Evolutionary conservation across 2,329 filamentous ascomycete species (phyloP).

Genomic region (Byssochlamys sp.): DNA sequence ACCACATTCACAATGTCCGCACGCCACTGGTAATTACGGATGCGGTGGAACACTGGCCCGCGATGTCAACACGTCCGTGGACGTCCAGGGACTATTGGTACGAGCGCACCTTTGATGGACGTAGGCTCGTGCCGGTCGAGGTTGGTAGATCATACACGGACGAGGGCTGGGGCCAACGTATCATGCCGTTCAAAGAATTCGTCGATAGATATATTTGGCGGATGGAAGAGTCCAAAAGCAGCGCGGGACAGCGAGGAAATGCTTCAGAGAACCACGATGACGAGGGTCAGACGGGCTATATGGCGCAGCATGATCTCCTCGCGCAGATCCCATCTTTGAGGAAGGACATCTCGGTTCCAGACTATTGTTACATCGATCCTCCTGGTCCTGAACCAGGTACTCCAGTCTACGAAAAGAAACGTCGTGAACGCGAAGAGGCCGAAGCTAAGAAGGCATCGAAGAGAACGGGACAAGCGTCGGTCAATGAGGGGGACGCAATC

Average conservation of each 20-base stretch:
- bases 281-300: constrained; percentile 54
- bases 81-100: constrained; percentile 63
- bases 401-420: constrained; percentile 34
- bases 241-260: not conserved
- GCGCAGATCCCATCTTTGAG: constrained; percentile 67
- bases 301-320: constrained; percentile 86
- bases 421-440: constrained; percentile 13
- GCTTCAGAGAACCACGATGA: constrained; percentile 5
- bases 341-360: constrained; percentile 67
- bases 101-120: constrained; percentile 62
- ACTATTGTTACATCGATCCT: constrained; percentile 69
- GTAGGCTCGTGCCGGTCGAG: constrained; percentile 76
- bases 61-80: constrained; percentile 61
- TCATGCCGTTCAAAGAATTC: constrained; percentile 67
- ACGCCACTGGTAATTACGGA: constrained; percentile 61
- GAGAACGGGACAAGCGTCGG: constrained; percentile 24
- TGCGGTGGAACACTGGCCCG: constrained; percentile 65
- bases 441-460: constrained; percentile 14
- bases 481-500: not conserved
- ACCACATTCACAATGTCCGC: constrained; percentile 43
- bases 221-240: not conserved
- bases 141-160: constrained; percentile 81
- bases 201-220: constrained; percentile 50
- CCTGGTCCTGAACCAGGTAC: constrained; percentile 46
- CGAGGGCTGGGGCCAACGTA: constrained; percentile 69